These are phyloP conservation scores for Pontederia paniculata DNA, from an alignment of 176 grass and related monocot genomes.

Conservation along the genomic window DNA sequence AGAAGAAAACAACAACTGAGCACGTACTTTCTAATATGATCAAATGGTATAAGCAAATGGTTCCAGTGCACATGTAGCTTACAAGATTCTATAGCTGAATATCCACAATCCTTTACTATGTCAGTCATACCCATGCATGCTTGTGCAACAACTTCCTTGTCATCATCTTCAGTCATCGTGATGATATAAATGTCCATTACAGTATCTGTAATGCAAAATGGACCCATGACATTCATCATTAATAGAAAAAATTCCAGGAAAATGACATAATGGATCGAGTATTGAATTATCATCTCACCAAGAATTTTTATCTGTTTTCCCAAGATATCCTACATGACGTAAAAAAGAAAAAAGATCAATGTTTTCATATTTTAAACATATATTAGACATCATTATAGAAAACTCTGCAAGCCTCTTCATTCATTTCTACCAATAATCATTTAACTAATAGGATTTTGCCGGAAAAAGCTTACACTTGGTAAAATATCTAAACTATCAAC, in stretches of 20 bases:
- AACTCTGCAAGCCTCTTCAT: not conserved
- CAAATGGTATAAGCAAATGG: no score
- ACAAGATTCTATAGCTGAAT: slow-evolving; percentile 71
- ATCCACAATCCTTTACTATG: slow-evolving; percentile 68
- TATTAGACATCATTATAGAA: not conserved
- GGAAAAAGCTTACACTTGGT: no score
- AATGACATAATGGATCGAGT: not conserved
- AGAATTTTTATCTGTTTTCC: slow-evolving; percentile 84
- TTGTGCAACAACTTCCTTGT: slow-evolving; percentile 97
- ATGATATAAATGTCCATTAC: slow-evolving; percentile 86
- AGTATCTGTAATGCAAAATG: slow-evolving; percentile 35
- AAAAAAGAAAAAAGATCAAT: slow-evolving; percentile 27
- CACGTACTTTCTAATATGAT: no score
- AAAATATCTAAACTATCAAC: no score
- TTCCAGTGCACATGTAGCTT: slow-evolving; percentile 18
- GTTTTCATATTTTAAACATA: slow-evolving; percentile 2
- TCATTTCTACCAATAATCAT: no score
- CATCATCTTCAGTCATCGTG: slow-evolving; percentile 88
- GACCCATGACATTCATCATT: slow-evolving; percentile 13
- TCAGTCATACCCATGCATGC: slow-evolving; percentile 84
- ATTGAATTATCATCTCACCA: slow-evolving; percentile 39
- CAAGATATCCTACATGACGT: slow-evolving; percentile 50
- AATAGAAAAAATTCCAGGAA: not conserved
- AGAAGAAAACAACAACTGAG: slow-evolving; percentile 7
- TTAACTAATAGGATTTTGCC: no score